Evolutionary conservation across 2,329 filamentous ascomycete species (phyloP).

Genomic region (Diaporthe sp.): DNA sequence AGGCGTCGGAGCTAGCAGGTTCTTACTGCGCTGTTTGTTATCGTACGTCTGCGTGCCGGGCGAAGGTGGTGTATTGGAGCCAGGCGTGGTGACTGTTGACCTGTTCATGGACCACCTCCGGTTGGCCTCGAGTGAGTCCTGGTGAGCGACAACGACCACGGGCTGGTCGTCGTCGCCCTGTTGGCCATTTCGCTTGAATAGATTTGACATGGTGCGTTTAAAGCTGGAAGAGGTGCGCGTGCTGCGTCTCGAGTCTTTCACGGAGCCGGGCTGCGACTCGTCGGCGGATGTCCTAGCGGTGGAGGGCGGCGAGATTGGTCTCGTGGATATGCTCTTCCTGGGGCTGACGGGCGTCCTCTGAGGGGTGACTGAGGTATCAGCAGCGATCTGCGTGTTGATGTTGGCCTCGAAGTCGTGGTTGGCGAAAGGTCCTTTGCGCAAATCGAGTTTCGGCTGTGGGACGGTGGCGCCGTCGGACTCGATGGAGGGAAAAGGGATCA

Average conservation of each 20-base stretch:
- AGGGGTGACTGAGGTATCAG: slow-evolving; percentile 5
- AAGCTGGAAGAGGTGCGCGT: slow-evolving; percentile 61
- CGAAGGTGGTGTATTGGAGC: slow-evolving; percentile 65
- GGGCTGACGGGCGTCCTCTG: slow-evolving; percentile 9
- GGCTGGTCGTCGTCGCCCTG: slow-evolving; percentile 47
- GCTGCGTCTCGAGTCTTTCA: slow-evolving; percentile 55
- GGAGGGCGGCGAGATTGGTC: slow-evolving; percentile 30
- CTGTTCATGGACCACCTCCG: slow-evolving; percentile 63
- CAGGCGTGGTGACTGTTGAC: slow-evolving; percentile 59
- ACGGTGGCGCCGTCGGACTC: slow-evolving; percentile 34
- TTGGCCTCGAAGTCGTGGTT: slow-evolving; percentile 22
- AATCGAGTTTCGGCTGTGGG: slow-evolving; percentile 17
- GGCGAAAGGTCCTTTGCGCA: slow-evolving; percentile 36
- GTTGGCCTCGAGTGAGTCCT: slow-evolving; percentile 44
- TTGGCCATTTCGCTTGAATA: slow-evolving; percentile 55
- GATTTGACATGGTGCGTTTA: slow-evolving; percentile 63
- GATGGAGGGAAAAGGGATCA: slow-evolving; percentile 40
- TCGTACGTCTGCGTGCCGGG: slow-evolving; percentile 60
- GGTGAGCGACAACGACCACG: slow-evolving; percentile 39
- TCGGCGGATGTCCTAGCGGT: slow-evolving; percentile 41
- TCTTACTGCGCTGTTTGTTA: slow-evolving; percentile 48
- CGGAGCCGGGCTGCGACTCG: slow-evolving; percentile 48
- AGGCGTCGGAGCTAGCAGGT: slow-evolving; percentile 54
- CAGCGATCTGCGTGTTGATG: slow-evolving; percentile 21
- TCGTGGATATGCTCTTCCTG: slow-evolving; percentile 22